These are phyloP conservation scores for Nannochloropsis gaditana DNA, from an alignment of 108 stramenopile species.

Conservation along the genomic window DNA sequence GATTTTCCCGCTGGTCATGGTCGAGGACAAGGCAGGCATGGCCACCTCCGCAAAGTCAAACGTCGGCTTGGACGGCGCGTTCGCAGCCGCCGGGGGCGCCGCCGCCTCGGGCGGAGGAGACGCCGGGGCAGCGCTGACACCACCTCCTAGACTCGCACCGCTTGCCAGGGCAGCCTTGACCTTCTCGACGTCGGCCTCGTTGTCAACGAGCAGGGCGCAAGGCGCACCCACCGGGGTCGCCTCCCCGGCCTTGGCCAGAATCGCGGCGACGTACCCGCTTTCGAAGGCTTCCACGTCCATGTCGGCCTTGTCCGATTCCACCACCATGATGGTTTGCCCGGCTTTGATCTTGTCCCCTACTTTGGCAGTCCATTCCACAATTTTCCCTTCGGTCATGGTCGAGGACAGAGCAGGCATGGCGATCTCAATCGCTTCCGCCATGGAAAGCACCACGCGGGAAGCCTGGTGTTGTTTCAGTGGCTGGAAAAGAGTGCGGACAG, in stretches of 20 bases:
- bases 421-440: constrained; percentile 45
- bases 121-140: constrained; percentile 15
- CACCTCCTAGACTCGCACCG: constrained; percentile 12
- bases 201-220: neutral
- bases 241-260: constrained; percentile 34
- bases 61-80: neutral
- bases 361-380: constrained; percentile 80
- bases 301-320: constrained; percentile 90
- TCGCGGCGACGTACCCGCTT: constrained; percentile 30
- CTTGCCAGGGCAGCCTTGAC: constrained; percentile 14
- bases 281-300: constrained; percentile 95
- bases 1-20: constrained; percentile 91
- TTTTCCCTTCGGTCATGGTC: constrained; percentile 95
- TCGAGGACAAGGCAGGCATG: constrained; percentile 90
- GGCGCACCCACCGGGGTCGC: neutral
- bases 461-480: constrained; percentile 3
- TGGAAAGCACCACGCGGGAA: constrained; percentile 13
- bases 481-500: neutral
- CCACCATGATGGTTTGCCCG: constrained; percentile 85
- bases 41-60: constrained; percentile 41
- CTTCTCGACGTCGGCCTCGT: neutral
- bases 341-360: constrained; percentile 74
- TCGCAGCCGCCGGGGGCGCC: neutral
- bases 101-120: constrained; percentile 23
- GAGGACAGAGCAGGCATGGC: constrained; percentile 93